These are phyloP conservation scores for Laguncularia racemosa DNA, from an alignment of 345 rosid genomes.

Conservation along the genomic window DNA sequence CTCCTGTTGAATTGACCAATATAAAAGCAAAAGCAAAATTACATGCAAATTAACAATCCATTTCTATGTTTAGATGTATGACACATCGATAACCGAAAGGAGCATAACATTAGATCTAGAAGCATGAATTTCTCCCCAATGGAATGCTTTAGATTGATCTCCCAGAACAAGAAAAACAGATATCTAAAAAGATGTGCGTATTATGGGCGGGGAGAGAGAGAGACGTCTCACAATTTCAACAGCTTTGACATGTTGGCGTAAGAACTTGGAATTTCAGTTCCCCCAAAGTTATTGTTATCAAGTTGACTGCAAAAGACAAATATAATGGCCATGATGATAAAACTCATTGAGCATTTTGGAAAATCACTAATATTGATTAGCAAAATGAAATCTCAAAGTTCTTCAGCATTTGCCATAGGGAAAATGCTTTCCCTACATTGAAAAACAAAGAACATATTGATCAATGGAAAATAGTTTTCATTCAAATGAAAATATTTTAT, in stretches of 20 bases:
- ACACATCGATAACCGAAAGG: too few species aligned
- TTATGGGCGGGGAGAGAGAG: neutral
- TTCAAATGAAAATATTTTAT: too few species aligned
- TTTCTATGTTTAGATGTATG: too few species aligned
- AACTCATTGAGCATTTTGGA: too few species aligned
- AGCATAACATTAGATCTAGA: too few species aligned
- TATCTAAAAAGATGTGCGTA: slow-evolving; percentile 6
- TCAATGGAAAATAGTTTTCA: too few species aligned
- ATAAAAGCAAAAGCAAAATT: slow-evolving; percentile 3
- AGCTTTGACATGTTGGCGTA: slow-evolving; percentile 69
- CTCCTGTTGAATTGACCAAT: slow-evolving; percentile 49
- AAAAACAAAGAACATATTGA: too few species aligned
- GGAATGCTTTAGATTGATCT: neutral
- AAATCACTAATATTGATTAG: neutral
- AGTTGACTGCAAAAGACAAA: slow-evolving; percentile 58
- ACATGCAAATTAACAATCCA: neutral
- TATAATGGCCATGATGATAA: neutral
- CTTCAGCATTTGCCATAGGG: too few species aligned
- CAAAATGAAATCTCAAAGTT: neutral
- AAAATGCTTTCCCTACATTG: too few species aligned
- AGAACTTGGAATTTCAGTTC: slow-evolving; percentile 61
- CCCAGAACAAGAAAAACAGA: neutral
- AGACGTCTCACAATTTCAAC: slow-evolving; percentile 65
- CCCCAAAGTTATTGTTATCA: slow-evolving; percentile 86
- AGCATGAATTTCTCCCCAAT: too few species aligned